These are phyloP conservation scores for Melanomma pulvis-pyrius DNA, from an alignment of 495 filamentous ascomycete genomes.

Conservation along the genomic window DNA sequence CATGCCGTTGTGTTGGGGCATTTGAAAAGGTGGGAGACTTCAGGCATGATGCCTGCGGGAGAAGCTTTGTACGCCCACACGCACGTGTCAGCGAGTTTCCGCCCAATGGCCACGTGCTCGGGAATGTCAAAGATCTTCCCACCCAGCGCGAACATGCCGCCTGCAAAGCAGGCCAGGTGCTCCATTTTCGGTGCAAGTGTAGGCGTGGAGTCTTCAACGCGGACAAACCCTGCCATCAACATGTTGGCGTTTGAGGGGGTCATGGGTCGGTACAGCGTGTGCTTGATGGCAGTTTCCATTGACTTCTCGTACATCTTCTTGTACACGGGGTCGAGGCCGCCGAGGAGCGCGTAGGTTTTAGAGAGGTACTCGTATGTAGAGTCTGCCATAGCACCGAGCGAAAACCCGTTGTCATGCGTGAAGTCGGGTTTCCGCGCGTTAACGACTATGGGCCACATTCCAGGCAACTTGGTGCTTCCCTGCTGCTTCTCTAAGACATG, in stretches of 20 bases:
- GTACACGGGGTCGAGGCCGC: constrained; percentile 41
- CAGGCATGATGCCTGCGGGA: constrained; percentile 65
- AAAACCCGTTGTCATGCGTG: constrained; percentile 44
- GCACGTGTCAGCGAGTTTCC: constrained; percentile 61
- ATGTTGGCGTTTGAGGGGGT: constrained; percentile 44
- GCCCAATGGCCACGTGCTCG: constrained; percentile 59
- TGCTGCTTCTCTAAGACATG: constrained; percentile 43
- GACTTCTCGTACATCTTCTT: constrained; percentile 41
- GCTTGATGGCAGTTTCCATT: constrained; percentile 43
- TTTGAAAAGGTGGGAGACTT: constrained; percentile 55
- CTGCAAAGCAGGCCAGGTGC: constrained; percentile 65
- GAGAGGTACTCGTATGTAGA: constrained; percentile 49
- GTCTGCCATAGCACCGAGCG: constrained; percentile 46
- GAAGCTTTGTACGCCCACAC: constrained; percentile 64
- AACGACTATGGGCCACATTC: constrained; percentile 49
- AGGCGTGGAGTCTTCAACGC: constrained; percentile 18
- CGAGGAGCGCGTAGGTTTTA: constrained; percentile 54
- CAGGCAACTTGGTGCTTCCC: constrained; percentile 44
- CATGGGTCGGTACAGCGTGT: constrained; percentile 47
- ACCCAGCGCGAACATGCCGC: constrained; percentile 65
- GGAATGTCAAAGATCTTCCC: constrained; percentile 61
- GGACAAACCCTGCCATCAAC: constrained; percentile 43
- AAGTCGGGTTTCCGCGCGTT: constrained; percentile 50
- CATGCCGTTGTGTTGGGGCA: constrained; percentile 53
- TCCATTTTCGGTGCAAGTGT: constrained; percentile 51